Evolutionary conservation across 2,329 filamentous ascomycete genomes (phyloP), one percentile per base, ranked within the genome.

Genomic region (Tolypocladium nubicola): DNA sequence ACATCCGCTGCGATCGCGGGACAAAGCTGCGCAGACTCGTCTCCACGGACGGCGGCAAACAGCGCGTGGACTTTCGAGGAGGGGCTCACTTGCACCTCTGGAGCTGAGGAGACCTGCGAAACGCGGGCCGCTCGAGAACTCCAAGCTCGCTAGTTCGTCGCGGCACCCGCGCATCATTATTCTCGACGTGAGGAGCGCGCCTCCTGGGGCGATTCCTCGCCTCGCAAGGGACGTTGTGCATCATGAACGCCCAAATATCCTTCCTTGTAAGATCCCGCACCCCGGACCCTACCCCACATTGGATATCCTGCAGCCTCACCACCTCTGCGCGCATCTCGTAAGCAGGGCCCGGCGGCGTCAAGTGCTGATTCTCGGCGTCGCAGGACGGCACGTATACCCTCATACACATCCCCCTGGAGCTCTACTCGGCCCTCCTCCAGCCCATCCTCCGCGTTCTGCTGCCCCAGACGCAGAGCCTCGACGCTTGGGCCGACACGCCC

Each of bases 311-410:
- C 23, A 26, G 45, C 13, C 45, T 47, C 45, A 19, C 13, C 45
- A 47, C 45, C 19, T 13, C 13, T 47, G 13, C 23, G 16, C 26
- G 30, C 4, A 7, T 37, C 43, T 35, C 33, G 37, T 16, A n/a
- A 10, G 10, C n/a, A 33, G 13, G 75, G 13, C 14, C 16, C n/a
- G 47, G 47, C 47, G 2, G 19, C 47, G 1, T n/a, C 16, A 37
- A 37, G 10, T 21, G 3, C 47, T 52, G 21, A 52, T 37, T 3
- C 11, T 13, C 5, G 21, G 19, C 30, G 19, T 52, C 30, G 47
- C 47, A 97, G 94, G 88, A 96, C 67, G 90, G 90, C 63, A 87
- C 86, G 61, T 84, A 96, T 65, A 90, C 86, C 66, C 80, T 99
- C 60, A 90, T 97, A 67, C 92, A 97, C 71, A 92, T 97, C 58